Base-by-base conservation (phyloP, 1,284 basidiomycete species). In the Trichosporon sp. region DNA sequence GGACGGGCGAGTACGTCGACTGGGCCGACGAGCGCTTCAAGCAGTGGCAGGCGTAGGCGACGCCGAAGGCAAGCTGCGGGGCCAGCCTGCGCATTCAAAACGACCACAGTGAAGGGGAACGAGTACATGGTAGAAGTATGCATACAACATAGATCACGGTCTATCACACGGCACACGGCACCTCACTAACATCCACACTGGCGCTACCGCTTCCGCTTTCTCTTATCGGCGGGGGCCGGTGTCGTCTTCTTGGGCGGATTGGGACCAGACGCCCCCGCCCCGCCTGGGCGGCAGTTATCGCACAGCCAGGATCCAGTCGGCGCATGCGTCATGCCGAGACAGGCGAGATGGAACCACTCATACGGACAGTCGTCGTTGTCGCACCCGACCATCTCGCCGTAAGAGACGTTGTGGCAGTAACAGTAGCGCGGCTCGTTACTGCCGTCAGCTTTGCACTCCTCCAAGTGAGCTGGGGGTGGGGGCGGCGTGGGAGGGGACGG, bases 281-380 rank as follows among this genome's bases (percentile, higher is more conserved):
- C 59, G 37, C 56, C 73, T 0, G 80, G 78, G 66, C 71, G 75
- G 73, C 83, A 84, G 21, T 73, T 51, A 31, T 78, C 71, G 70
- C 83, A 84, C 68, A 74, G 77, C 80, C 79, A 84, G 66, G 77
- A 77, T 19, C 82, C 83, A 2, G 72, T 70, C n/a, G 83, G 83
- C 11, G 78, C 72, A 4, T 71, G 69, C 26, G 74, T 70, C 35
- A 84, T 71, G 19, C 80, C 83, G 1, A 76, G 68, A 68, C 84
- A 85, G 2, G 72, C 65, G 12, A 84, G 78, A 68, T 85, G 84
- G 76, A 84, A 85, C 85, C 86, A 87, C 74, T 86, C 86, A 68
- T 83, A 73, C 0, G 82, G 80, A 73, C 86, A 87, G 67, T 87
- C 85, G 21, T 86, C 85, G 77, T 87, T 86, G 78, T 87, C 80